Conservation (phyloP, 192 early-diverging fungal genomes). For the Coemansia sp. region DNA sequence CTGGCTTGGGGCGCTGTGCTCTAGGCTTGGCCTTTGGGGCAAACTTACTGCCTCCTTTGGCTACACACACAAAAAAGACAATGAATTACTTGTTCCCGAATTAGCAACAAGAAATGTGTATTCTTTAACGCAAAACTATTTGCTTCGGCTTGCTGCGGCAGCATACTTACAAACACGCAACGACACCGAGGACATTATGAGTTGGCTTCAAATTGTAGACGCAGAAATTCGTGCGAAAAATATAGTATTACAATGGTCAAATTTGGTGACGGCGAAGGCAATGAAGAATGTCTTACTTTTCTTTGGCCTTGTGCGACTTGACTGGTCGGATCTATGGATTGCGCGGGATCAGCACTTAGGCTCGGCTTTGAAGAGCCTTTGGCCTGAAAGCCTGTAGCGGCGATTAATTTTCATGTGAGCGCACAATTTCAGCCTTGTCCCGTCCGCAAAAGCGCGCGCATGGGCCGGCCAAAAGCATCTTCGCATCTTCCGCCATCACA, state of each 20-base stretch:
- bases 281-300: neutral
- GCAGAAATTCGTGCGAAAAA: neutral
- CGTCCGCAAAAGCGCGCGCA: neutral
- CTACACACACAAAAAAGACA: conserved; percentile 10
- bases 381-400: neutral
- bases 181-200: conserved; percentile 26
- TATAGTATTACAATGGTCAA: neutral
- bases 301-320: neutral
- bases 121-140: neutral
- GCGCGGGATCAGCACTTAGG: neutral
- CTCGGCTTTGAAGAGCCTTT: neutral
- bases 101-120: neutral
- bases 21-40: conserved; percentile 44
- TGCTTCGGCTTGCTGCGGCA: neutral
- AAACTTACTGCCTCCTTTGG: conserved; percentile 41
- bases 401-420: conserved; percentile 19
- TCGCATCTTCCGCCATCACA: conserved; percentile 6
- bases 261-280: neutral
- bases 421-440: neutral
- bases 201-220: neutral
- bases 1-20: conserved; percentile 8
- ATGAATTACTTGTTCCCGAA: neutral
- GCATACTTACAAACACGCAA: conserved; percentile 36
- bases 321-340: neutral
- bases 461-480: neutral